Evolutionary conservation across 1,284 basidiomycete genomes (phyloP), one percentile per base, ranked within the genome.

Genomic region (Ganoderma boninense): DNA sequence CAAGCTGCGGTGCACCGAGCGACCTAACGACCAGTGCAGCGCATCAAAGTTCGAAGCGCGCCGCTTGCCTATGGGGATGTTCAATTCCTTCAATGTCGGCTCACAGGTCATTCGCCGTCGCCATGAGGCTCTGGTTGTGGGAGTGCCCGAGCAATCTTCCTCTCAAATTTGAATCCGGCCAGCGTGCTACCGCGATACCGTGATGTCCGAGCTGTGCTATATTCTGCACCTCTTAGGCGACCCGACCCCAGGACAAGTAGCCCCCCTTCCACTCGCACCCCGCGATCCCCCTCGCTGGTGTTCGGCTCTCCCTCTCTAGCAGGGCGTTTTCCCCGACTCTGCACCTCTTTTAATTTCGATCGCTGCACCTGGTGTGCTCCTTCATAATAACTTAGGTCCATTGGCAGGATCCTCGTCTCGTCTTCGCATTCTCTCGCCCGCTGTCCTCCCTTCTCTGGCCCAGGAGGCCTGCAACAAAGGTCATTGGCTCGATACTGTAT

Each of bases 401-500:
- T n/a, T n/a, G 43, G 32, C 11, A n/a, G 52, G 18, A 16, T 44
- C 16, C 44, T 38, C 6, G 63, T 56, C 38, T 46, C 35, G 7
- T 38, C 38, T 35, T 60, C 11, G 57, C 57, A 38, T 18, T 56
- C 38, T 38, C 49, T 42, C 23, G 43, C 26, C 63, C 29, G 11
- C 52, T n/a, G 42, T n/a, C 18, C 35, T 38, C 38, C 3, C 44
- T 46, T 7, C 4, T 1, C 44, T 20, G 26, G n/a, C 44, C 52
- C 26, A 4, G n/a, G n/a, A 40, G 20, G 40, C 35, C 52, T 56
- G 62, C 63, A 35, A 38, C 57, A n/a, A 42, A 54, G 64, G 42
- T 42, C 54, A 64, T 49, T 40, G 63, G 63, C 35, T 46, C 54
- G 63, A 64, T 49, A 35, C 49, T 26, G 16, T 38, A 54, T 52